A percentile compares a stretch with the other conserved stretches of the same genome.
These are phyloP conservation scores for Thalassia testudinum DNA, from an alignment of 116 monocot species.

Conservation along the genomic window DNA sequence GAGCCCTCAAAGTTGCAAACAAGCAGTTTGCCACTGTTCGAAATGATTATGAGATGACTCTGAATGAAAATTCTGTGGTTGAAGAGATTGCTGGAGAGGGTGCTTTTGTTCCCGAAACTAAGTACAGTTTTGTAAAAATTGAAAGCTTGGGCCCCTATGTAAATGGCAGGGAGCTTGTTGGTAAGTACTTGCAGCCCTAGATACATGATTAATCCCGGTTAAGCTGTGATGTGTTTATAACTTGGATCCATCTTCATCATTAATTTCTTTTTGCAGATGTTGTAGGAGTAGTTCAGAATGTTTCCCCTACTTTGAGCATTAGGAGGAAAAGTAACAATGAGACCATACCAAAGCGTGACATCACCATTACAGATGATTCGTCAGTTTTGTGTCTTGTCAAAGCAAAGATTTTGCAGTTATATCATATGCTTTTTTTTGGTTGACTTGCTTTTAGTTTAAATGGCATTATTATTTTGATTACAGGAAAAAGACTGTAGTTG, in stretches of 20 bases:
- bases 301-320: constrained; percentile 70
- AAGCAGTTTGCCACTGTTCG: constrained; percentile 78
- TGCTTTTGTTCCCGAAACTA: constrained; percentile 62
- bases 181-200: constrained; percentile 13
- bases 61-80: constrained; percentile 85
- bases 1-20: constrained; percentile 76
- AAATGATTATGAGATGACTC: constrained; percentile 95
- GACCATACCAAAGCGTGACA: constrained; percentile 80
- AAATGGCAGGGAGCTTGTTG: constrained; percentile 80
- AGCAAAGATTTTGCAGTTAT: background rate
- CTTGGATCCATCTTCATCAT: too few relatives aligned
- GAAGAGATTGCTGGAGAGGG: constrained; percentile 68
- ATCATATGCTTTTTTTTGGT: background rate
- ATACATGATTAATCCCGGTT: background rate
- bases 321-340: constrained; percentile 90
- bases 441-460: background rate
- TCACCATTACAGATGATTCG: constrained; percentile 90
- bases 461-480: background rate
- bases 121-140: constrained; percentile 78
- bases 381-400: constrained; percentile 14
- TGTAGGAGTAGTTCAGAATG: constrained; percentile 73
- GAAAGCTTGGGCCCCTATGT: constrained; percentile 73
- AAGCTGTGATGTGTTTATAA: background rate
- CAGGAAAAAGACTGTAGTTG: constrained; percentile 74
- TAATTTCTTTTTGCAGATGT: constrained; percentile 32